phyloP scores from a whole-genome alignment of 2,329 filamentous ascomycete genomes.

The Verticillium alfalfae region DNA sequence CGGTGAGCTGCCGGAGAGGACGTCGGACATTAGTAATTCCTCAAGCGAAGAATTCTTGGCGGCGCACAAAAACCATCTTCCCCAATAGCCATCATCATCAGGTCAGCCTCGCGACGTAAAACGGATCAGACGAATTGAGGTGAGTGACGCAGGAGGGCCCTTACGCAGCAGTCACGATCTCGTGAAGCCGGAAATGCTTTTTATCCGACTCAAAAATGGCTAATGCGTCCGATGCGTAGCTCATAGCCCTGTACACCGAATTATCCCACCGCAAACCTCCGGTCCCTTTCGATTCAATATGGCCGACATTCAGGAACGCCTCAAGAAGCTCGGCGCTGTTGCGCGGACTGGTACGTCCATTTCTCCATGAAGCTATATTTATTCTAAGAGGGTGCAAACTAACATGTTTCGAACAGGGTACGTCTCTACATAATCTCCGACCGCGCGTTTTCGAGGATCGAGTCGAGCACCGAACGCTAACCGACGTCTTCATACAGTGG shows the following conservation, averaged over 20 bases:
- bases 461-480: constrained; percentile 18
- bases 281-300: constrained; percentile 29
- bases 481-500: constrained; percentile 47
- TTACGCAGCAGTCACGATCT: background rate
- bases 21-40: constrained; percentile 10
- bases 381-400: constrained; percentile 5
- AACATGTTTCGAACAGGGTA: constrained; percentile 25
- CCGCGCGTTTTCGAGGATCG: constrained; percentile 2
- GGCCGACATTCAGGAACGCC: constrained; percentile 52
- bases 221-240: background rate
- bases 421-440: constrained; percentile 12
- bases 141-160: background rate
- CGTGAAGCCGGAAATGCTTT: background rate
- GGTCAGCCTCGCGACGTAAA: constrained; percentile 9
- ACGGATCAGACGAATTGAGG: constrained; percentile 6
- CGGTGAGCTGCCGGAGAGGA: background rate
- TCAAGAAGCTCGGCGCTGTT: constrained; percentile 52
- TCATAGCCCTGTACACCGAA: constrained; percentile 1
- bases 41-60: constrained; percentile 13
- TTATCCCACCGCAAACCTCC: constrained; percentile 4
- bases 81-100: constrained; percentile 5
- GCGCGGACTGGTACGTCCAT: constrained; percentile 62
- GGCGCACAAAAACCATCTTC: constrained; percentile 12
- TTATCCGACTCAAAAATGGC: background rate
- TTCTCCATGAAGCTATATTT: background rate